Conservation (phyloP, 2,329 filamentous ascomycete genomes). For the Aspergillus sp. region DNA sequence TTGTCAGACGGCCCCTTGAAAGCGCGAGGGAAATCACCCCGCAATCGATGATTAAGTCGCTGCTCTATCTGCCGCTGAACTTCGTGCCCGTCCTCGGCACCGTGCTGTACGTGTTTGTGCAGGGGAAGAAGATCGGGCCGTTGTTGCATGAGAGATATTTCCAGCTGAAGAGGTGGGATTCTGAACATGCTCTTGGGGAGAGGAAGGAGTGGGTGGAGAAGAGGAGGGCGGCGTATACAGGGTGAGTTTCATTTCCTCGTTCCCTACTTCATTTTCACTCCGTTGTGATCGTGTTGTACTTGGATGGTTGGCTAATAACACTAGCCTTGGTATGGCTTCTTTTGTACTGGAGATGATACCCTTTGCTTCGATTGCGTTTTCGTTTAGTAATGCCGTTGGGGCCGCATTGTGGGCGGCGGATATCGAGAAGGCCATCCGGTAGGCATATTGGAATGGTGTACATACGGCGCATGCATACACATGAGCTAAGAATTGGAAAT, state of each 20-base stretch:
- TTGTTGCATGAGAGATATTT: conserved; percentile 63
- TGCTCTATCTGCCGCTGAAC: conserved; percentile 85
- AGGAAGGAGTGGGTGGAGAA: conserved; percentile 60
- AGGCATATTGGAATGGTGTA: background rate
- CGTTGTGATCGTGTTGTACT: too few species aligned
- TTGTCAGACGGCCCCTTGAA: too few species aligned
- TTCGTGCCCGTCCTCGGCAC: conserved; percentile 88
- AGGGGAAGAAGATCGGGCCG: conserved; percentile 54
- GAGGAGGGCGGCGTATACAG: conserved; percentile 68
- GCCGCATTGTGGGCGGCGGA: conserved; percentile 93
- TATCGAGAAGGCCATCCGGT: conserved; percentile 51
- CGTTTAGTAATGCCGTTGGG: conserved; percentile 85
- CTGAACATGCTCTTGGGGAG: conserved; percentile 44
- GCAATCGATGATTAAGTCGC: conserved; percentile 61
- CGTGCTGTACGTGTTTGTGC: conserved; percentile 66
- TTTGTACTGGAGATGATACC: conserved; percentile 80
- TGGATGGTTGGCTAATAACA: too few species aligned
- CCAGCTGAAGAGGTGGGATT: conserved; percentile 72
- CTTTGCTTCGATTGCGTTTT: conserved; percentile 70
- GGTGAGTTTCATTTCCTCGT: conserved; percentile 46
- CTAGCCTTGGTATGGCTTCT: conserved; percentile 62
- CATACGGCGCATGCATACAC: too few species aligned
- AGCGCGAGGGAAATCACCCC: conserved; percentile 37
- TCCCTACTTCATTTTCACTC: background rate
- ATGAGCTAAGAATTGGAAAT: background rate